phyloP scores from a whole-genome alignment of 257 asterid genomes.

The Anisodus tanguticus region DNA sequence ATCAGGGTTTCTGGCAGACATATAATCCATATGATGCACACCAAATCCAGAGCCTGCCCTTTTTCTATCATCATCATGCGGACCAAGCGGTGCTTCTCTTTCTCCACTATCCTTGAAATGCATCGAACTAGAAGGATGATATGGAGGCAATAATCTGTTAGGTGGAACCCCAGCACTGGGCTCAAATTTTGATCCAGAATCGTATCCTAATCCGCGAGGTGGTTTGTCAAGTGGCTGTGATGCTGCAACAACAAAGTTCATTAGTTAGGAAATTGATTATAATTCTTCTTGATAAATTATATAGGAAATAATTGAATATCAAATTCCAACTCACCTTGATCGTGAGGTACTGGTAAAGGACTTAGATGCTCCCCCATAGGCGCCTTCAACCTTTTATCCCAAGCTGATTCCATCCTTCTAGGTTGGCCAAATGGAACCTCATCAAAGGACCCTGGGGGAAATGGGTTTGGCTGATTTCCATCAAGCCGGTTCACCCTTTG shows the following conservation, averaged over 20 bases:
- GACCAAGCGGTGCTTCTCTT: conserved; percentile 36
- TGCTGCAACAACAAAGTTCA: conserved; percentile 40
- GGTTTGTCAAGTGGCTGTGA: conserved; percentile 51
- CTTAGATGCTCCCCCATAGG: conserved; percentile 48
- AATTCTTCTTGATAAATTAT: not conserved
- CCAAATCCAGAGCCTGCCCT: conserved; percentile 55
- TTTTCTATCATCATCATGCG: conserved; percentile 25
- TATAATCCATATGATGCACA: conserved; percentile 49
- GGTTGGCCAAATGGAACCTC: conserved; percentile 48
- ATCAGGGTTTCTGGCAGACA: conserved; percentile 51
- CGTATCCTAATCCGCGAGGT: conserved; percentile 48
- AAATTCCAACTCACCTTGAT: conserved; percentile 56
- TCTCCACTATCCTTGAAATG: conserved; percentile 32
- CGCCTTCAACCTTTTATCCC: conserved; percentile 57
- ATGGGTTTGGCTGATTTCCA: conserved; percentile 35
- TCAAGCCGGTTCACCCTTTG: conserved; percentile 42
- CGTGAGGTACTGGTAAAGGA: conserved; percentile 49
- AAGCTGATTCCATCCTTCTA: conserved; percentile 48
- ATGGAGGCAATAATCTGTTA: conserved; percentile 54
- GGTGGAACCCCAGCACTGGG: conserved; percentile 54
- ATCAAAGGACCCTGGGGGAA: conserved; percentile 45
- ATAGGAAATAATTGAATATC: not conserved
- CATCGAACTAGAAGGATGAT: conserved; percentile 48
- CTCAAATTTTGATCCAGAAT: conserved; percentile 50
- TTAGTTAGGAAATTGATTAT: not conserved